A percentile compares a stretch with the other conserved stretches of the same genome.
Evolutionary conservation across 1,139 yeast genomes (phyloP).

Genomic region (Spencermartinsiella ligniputridi): DNA sequence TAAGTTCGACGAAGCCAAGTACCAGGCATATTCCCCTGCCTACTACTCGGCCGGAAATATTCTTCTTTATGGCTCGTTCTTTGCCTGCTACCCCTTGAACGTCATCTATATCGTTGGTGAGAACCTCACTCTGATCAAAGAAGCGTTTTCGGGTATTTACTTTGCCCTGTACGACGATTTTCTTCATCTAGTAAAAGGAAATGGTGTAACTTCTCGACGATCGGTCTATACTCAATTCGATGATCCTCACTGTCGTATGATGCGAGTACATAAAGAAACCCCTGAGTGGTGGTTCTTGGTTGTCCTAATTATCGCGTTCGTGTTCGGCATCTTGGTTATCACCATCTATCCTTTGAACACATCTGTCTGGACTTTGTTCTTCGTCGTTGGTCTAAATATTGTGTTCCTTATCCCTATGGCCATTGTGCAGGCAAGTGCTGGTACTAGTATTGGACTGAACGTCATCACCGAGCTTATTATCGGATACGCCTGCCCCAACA

Average conservation of each 20-base stretch:
- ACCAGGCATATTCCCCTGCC: conserved; percentile 43
- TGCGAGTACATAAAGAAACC: conserved; percentile 52
- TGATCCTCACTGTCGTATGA: conserved; percentile 56
- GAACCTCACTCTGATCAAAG: conserved; percentile 22
- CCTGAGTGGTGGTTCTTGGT: conserved; percentile 57
- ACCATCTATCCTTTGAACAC: conserved; percentile 42
- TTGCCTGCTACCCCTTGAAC: conserved; percentile 25
- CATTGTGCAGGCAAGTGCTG: conserved; percentile 49
- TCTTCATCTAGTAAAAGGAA: conserved; percentile 1
- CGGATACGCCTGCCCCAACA: conserved; percentile 61
- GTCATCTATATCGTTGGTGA: conserved; percentile 22
- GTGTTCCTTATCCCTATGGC: conserved; percentile 50
- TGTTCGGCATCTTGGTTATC: conserved; percentile 46
- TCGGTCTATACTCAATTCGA: conserved; percentile 33
- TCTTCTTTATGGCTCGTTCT: conserved; percentile 30
- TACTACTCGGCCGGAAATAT: conserved; percentile 35
- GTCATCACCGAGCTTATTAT: conserved; percentile 53
- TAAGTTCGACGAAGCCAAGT: conserved; percentile 29
- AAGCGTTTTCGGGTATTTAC: conserved; percentile 14
- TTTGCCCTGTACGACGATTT: conserved; percentile 11
- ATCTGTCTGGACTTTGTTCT: conserved; percentile 56
- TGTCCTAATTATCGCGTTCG: conserved; percentile 44
- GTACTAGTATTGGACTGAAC: conserved; percentile 50
- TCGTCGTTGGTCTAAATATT: conserved; percentile 51
- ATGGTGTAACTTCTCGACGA: conserved; percentile 1